Percentiles rank a stretch among this genome's conserved stretches.
These are phyloP conservation scores for Aureobasidium sp. DNA, from an alignment of 2,329 filamentous ascomycete species.

Conservation along the genomic window DNA sequence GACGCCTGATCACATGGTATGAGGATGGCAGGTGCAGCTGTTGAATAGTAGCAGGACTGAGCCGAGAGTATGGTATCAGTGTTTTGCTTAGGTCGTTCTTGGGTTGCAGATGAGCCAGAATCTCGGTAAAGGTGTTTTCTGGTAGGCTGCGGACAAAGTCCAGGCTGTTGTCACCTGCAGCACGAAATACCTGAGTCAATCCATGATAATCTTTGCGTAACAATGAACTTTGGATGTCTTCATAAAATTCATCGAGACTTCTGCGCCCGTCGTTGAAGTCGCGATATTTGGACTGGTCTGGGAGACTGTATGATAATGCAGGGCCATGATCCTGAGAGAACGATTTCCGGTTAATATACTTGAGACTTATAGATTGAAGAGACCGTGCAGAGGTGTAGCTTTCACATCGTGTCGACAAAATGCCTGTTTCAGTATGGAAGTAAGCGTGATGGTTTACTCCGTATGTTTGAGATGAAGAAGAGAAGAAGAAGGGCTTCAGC, in stretches of 20 bases:
- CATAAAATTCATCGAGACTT: not conserved
- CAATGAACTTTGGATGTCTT: not conserved
- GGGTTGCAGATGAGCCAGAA: constrained; percentile 57
- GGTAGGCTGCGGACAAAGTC: constrained; percentile 39
- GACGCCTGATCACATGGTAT: constrained; percentile 33
- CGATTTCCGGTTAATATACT: not conserved
- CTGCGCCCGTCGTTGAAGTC: not conserved
- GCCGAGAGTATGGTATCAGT: constrained; percentile 39
- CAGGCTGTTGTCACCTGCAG: constrained; percentile 22
- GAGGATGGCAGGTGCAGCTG: constrained; percentile 36
- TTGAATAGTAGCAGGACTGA: constrained; percentile 44
- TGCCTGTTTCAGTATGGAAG: not conserved
- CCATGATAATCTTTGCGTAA: constrained; percentile 3
- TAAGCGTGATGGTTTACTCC: not conserved
- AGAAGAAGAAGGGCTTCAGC: not conserved
- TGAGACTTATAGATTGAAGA: not conserved
- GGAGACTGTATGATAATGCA: not conserved
- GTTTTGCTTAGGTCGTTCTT: constrained; percentile 41
- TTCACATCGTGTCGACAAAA: not conserved
- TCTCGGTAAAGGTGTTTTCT: constrained; percentile 53
- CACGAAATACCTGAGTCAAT: not conserved
- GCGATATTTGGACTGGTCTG: not conserved
- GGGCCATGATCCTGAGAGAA: not conserved
- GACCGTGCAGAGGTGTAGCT: not conserved
- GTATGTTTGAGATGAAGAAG: not conserved